A percentile compares a stretch with the other conserved stretches of the same genome.
Conservation (phyloP, 2,329 filamentous ascomycete genomes). For the Alternaria arborescens region DNA sequence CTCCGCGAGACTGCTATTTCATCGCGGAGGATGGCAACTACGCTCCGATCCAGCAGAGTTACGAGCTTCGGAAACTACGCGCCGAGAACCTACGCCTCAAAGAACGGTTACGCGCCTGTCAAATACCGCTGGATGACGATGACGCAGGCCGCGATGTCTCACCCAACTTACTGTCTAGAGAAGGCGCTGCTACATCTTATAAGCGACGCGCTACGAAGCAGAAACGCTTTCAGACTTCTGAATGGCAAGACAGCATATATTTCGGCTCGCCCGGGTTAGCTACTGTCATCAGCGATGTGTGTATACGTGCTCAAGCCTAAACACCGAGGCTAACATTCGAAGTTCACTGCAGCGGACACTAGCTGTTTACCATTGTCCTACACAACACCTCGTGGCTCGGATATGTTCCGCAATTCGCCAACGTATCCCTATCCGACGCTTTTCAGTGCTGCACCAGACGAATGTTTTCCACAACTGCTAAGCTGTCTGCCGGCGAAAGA, state of each 20-base stretch:
- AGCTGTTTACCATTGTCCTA: conserved; percentile 52
- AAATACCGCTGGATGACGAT: conserved; percentile 50
- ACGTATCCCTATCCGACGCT: conserved; percentile 58
- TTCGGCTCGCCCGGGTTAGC: conserved; percentile 61
- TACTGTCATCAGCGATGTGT: conserved; percentile 58
- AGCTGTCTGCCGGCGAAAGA: conserved; percentile 51
- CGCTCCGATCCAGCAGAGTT: conserved; percentile 57
- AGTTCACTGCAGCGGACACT: conserved; percentile 57
- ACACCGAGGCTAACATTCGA: conserved; percentile 24
- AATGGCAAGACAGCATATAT: conserved; percentile 57
- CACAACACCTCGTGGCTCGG: conserved; percentile 52
- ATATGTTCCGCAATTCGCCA: conserved; percentile 53
- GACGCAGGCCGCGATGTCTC: conserved; percentile 38
- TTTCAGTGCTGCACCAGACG: conserved; percentile 48
- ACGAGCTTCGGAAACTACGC: conserved; percentile 58
- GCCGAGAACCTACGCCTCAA: conserved; percentile 57
- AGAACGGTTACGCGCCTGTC: conserved; percentile 50
- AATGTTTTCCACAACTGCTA: conserved; percentile 48
- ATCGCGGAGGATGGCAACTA: conserved; percentile 58
- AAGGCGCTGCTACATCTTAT: conserved; percentile 30
- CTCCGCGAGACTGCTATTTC: conserved; percentile 59
- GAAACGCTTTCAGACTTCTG: conserved; percentile 51
- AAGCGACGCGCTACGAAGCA: conserved; percentile 41
- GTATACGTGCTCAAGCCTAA: conserved; percentile 1
- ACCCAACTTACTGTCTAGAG: conserved; percentile 33